Evolutionary conservation across 768 basidiomycete genomes (phyloP), one percentile per base, ranked within the genome.

Genomic region (Leccinellum luteum): DNA sequence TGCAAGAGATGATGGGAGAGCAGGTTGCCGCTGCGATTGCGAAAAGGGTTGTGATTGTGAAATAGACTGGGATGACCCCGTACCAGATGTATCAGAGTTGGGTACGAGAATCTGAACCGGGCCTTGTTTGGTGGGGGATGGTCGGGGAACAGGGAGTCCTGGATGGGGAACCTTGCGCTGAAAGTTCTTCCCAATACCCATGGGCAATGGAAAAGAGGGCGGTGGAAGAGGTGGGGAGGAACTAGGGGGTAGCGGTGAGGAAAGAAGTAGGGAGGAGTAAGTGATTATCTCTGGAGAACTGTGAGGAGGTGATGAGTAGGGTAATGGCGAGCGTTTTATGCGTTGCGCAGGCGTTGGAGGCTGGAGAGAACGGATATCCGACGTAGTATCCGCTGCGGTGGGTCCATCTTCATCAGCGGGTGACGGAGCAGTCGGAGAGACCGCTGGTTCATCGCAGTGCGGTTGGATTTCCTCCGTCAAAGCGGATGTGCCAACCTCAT

Each of bases 61-160:
- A 34, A 69, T 66, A 61, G 63, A 32, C n/a, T 64, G 68, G 52
- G 76, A 76, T 3, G 74, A 75, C 31, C 69, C 70, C 8, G 69
- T 67, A 31, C 65, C 72, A 2, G 81, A 84, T 2, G 78, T 76
- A 61, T 86, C 83, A 10, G 84, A 83, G 63, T 84, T 80, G 5
- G 83, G 82, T 9, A 76, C 84, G 21, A 85, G 66, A n/a, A 85
- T 74, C 17, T 73, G 75, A 32, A 67, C 74, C 6, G 76, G 72
- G 23, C 75, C 78, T 52, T 69, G 61, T 32, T 67, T 67, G 44
- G 63, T 59, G 58, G 50, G 52, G 57, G 67, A 65, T 34, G 74
- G 66, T 49, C 64, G 64, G 21, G 77, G 73, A 57, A 70, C 73
- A 4, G 69, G 67, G 21, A 64, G 51, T 49, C 64, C 61, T 8